Conservation (phyloP, 1,284 basidiomycete species). For the Ceratobasidium sp. region DNA sequence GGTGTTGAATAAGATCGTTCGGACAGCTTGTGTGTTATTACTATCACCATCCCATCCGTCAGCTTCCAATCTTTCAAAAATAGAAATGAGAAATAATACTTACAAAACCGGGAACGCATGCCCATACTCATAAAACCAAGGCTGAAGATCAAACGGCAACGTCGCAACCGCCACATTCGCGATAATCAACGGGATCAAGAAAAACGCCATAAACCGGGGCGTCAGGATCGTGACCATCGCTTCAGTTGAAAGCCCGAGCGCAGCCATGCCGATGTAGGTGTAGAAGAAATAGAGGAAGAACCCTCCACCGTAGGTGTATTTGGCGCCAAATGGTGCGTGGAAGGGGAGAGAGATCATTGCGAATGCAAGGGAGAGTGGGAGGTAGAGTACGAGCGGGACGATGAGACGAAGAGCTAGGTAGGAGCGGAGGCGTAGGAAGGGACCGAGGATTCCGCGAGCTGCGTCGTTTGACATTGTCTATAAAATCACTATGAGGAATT, state of each 20-base stretch:
- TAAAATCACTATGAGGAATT: conserved; percentile 60
- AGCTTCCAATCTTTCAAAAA: conserved; percentile 53
- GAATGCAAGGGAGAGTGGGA: conserved; percentile 57
- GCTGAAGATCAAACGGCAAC: conserved; percentile 60
- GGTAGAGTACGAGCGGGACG: conserved; percentile 56
- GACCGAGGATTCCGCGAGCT: conserved; percentile 59
- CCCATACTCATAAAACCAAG: conserved; percentile 56
- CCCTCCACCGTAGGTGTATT: conserved; percentile 59
- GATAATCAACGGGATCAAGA: conserved; percentile 55
- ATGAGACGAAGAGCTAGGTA: conserved; percentile 57
- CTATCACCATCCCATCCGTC: not conserved
- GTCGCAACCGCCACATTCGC: conserved; percentile 58
- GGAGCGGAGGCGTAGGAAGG: conserved; percentile 57
- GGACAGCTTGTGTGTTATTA: conserved; percentile 45
- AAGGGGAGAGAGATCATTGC: conserved; percentile 61
- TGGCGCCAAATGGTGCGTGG: conserved; percentile 54
- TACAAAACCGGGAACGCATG: conserved; percentile 59
- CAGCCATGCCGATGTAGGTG: conserved; percentile 53
- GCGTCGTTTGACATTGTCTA: conserved; percentile 59
- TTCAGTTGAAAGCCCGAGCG: conserved; percentile 57
- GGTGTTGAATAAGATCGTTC: conserved; percentile 68
- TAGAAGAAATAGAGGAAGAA: conserved; percentile 61
- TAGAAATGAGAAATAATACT: not conserved
- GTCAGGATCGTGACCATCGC: conserved; percentile 51
- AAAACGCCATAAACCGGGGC: conserved; percentile 49